phyloP scores from a whole-genome alignment of 2,329 filamentous ascomycete species.

The Truncatella angustata region DNA sequence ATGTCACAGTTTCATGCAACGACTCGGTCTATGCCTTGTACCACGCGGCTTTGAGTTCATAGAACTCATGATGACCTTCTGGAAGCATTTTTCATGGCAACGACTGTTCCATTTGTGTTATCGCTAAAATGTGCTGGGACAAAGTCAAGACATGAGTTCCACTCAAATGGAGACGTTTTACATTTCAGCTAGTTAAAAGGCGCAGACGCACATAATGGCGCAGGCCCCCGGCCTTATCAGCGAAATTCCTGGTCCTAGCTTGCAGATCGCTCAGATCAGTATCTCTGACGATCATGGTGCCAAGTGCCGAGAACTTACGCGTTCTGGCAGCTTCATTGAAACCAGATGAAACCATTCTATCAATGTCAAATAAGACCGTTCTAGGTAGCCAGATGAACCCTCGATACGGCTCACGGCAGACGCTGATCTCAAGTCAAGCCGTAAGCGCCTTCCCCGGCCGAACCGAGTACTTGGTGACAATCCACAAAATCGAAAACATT shows the following conservation, averaged over 20 bases:
- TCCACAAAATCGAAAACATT: slow-evolving; percentile 7
- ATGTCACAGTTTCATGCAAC: no score
- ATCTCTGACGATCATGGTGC: background rate
- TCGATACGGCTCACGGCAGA: background rate
- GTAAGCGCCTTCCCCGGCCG: background rate
- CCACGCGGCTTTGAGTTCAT: no score
- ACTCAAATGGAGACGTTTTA: background rate
- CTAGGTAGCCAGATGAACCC: background rate
- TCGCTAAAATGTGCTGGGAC: background rate
- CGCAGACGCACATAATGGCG: no score
- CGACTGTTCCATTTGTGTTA: background rate
- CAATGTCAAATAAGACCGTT: background rate
- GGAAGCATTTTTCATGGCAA: slow-evolving; percentile 1
- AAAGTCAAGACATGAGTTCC: background rate
- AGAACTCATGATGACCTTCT: background rate
- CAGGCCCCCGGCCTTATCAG: no score
- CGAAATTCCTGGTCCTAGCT: no score
- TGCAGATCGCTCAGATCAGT: background rate
- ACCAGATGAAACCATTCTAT: slow-evolving; percentile 1
- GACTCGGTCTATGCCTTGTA: no score
- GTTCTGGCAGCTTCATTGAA: background rate
- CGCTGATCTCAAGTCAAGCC: background rate
- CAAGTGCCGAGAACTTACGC: background rate
- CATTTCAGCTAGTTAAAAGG: no score
- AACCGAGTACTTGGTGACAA: no score